Conservation (phyloP, 257 asterid genomes). For the Oldenlandia corymbosa region DNA sequence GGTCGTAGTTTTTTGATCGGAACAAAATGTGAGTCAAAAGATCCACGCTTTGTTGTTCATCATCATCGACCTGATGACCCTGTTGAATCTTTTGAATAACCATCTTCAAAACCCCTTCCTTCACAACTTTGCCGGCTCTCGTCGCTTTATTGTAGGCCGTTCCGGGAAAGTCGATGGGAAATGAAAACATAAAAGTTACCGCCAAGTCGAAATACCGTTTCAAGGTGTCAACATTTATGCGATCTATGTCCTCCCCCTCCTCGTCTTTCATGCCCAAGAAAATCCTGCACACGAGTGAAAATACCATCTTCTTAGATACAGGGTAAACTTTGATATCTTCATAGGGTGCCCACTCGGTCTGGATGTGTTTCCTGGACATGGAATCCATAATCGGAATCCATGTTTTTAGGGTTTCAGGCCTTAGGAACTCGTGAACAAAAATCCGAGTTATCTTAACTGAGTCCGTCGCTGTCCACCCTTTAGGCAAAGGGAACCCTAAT, state of each 20-base stretch:
- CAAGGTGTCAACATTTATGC: not conserved
- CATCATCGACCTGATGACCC: not conserved
- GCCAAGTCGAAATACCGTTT: not conserved
- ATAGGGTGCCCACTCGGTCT: too few species aligned
- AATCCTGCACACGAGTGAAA: too few species aligned
- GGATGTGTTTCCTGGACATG: not conserved
- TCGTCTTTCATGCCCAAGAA: too few species aligned
- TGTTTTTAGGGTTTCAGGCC: not conserved
- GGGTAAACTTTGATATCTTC: too few species aligned
- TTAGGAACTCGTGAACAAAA: not conserved
- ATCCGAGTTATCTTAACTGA: not conserved
- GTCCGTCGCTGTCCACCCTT: not conserved
- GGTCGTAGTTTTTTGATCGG: not conserved
- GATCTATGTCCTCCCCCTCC: too few species aligned
- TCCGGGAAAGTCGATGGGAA: not conserved
- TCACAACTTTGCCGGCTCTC: not conserved
- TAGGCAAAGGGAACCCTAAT: not conserved
- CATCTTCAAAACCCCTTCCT: not conserved
- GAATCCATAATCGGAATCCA: not conserved
- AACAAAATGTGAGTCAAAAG: not conserved
- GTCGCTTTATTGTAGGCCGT: not conserved
- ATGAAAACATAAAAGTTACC: not conserved
- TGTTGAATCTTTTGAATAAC: not conserved
- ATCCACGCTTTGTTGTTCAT: not conserved
- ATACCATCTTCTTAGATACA: too few species aligned